These are phyloP conservation scores for Saccharomyces uvarum DNA, from an alignment of 1,139 yeast species.

Conservation along the genomic window DNA sequence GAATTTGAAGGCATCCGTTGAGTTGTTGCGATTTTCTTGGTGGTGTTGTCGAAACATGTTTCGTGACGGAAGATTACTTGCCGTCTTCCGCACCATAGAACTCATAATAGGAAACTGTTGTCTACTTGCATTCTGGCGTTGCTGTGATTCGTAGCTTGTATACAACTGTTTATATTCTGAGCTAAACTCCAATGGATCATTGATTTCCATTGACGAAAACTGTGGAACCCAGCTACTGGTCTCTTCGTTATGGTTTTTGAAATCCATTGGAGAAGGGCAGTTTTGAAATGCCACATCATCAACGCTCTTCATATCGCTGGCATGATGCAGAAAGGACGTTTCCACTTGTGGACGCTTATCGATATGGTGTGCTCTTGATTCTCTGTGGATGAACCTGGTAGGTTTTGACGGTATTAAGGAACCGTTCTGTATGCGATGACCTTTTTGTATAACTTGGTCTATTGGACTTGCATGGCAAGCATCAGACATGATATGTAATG, in stretches of 20 bases:
- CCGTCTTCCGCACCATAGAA: neutral
- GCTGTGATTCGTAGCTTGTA: constrained; percentile 17
- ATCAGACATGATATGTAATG: constrained; percentile 3
- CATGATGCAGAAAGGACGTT: neutral
- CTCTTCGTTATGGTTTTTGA: neutral
- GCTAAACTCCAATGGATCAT: constrained; percentile 26
- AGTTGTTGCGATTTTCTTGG: constrained; percentile 2
- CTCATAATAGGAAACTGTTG: neutral
- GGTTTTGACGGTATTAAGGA: constrained; percentile 3
- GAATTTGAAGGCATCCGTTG: constrained; percentile 10
- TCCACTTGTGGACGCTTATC: neutral
- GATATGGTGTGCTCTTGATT: neutral
- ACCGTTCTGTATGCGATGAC: constrained; percentile 7
- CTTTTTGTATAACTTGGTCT: constrained; percentile 14
- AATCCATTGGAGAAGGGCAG: neutral
- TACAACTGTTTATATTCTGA: constrained; percentile 24
- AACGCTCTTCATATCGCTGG: constrained; percentile 2
- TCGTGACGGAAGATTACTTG: neutral
- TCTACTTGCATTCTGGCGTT: constrained; percentile 1
- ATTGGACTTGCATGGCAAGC: constrained; percentile 17
- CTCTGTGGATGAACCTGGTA: neutral
- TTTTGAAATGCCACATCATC: neutral
- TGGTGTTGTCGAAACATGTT: constrained; percentile 1
- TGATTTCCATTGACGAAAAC: constrained; percentile 22
- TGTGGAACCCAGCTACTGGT: constrained; percentile 18